phyloP scores from a whole-genome alignment of 2,329 filamentous ascomycete genomes.

The Pseudogymnoascus sp. region DNA sequence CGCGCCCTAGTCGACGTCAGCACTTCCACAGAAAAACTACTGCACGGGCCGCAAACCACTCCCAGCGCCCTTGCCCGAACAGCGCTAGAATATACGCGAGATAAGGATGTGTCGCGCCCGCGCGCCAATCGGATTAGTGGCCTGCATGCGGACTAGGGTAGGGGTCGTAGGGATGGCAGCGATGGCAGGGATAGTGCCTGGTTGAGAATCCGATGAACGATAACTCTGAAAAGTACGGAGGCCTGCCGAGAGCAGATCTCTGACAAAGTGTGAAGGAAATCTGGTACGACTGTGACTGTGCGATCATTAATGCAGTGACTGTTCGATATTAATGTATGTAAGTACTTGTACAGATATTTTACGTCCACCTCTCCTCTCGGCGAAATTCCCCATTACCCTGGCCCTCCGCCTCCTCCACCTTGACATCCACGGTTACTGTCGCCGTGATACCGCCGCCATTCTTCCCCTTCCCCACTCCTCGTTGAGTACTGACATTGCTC shows the following conservation, averaged over 20 bases:
- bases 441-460: neutral
- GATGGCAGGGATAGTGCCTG: neutral
- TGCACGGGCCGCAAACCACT: neutral
- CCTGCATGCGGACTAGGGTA: neutral
- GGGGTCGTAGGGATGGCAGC: neutral
- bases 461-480: neutral
- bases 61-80: neutral
- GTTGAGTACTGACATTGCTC: neutral
- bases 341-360: neutral
- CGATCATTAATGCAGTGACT: too few relatives aligned
- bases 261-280: too few relatives aligned
- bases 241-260: too few relatives aligned
- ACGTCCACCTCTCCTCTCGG: neutral
- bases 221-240: too few relatives aligned
- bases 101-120: neutral
- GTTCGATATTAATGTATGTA: neutral
- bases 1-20: neutral
- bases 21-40: neutral
- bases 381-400: neutral
- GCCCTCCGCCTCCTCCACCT: neutral
- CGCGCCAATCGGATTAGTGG: neutral
- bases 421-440: conserved; percentile 1
- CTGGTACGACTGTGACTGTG: too few relatives aligned
- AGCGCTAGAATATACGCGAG: neutral
- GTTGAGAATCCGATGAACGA: neutral